Base-by-base conservation (phyloP, 2,329 filamentous ascomycete genomes). In the Juglanconis oblonga region DNA sequence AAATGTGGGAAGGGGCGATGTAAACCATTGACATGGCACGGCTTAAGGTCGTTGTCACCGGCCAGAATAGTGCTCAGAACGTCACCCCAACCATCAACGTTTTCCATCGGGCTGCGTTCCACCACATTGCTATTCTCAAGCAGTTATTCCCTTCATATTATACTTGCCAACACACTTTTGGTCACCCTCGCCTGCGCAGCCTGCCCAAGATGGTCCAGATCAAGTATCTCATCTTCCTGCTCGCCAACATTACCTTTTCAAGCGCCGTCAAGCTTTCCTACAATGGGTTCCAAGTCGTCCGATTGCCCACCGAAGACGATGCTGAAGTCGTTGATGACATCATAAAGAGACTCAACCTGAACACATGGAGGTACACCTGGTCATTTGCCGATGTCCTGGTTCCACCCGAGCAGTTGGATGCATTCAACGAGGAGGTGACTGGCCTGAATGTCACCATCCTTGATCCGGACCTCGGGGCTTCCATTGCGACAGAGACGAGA, bases 251-350 rank as follows among this genome's bases (percentile, higher is more conserved):
- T 1, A n/a, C 14, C n/a, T 9, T 45, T 24, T 45, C 42, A 17
- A 45, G 14, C 42, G 17, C 42, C 4, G 14, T n/a, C 42, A 45
- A 59, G 38, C 68, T 76, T 5, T 73, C 73, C 0, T 81, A 80
- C 59, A 69, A 76, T 56, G 77, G 77, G 4, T 77, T 76, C 70
- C 77, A 78, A 63, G 77, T 77, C n/a, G 73, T 76, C 55, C 76
- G 77, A 24, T 67, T 80, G n/a, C 67, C 73, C 7, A 72, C 75
- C 40, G 69, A 70, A 17, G 63, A 72, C 48, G 65, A 74, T 52
- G 68, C 69, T 24, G 67, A 65, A 58, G 66, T 66, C 24, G 64
- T 78, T 54, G 71, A 71, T 61, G 62, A 65, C n/a, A 67, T 76
- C 59, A 65, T 76, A 51, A 59, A 67, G 49, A 68, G 69, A 58